phyloP scores from a whole-genome alignment of 2,329 filamentous ascomycete genomes.

The Raffaelea albimanens region DNA sequence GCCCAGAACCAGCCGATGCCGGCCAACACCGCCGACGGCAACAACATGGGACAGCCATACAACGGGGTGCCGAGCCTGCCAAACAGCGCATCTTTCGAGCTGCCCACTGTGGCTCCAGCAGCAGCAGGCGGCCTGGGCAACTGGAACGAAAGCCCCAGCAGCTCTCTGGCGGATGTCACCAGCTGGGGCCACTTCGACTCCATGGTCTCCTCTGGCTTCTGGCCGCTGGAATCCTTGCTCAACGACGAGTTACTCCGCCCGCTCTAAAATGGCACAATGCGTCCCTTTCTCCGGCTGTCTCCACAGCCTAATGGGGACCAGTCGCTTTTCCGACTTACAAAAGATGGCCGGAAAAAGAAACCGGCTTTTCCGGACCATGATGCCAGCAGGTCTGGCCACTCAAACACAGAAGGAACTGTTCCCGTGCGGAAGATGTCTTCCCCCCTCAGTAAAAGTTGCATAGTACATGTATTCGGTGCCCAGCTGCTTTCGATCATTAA shows the following conservation, averaged over 20 bases:
- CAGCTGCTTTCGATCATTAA: no score
- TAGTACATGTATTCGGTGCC: no score
- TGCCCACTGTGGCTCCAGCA: background rate
- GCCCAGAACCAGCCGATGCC: background rate
- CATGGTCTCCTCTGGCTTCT: slow-evolving; percentile 4
- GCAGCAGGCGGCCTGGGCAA: background rate
- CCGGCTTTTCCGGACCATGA: no score
- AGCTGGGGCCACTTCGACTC: slow-evolving; percentile 8
- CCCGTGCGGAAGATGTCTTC: no score
- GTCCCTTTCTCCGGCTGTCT: no score
- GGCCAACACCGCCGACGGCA: no score
- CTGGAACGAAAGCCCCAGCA: slow-evolving; percentile 6
- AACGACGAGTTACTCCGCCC: slow-evolving; percentile 1
- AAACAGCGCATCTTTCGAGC: background rate
- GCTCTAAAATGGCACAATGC: background rate
- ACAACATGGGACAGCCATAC: background rate
- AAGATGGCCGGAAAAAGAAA: no score
- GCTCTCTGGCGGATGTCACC: slow-evolving; percentile 5
- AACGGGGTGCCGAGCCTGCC: background rate
- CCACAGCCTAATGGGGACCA: no score
- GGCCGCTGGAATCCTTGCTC: slow-evolving; percentile 5
- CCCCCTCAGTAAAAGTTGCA: no score
- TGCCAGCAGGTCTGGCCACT: no score
- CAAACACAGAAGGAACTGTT: no score
- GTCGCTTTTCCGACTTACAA: no score